Conservation (phyloP, 768 basidiomycete genomes). For the Tulasnella sp. region DNA sequence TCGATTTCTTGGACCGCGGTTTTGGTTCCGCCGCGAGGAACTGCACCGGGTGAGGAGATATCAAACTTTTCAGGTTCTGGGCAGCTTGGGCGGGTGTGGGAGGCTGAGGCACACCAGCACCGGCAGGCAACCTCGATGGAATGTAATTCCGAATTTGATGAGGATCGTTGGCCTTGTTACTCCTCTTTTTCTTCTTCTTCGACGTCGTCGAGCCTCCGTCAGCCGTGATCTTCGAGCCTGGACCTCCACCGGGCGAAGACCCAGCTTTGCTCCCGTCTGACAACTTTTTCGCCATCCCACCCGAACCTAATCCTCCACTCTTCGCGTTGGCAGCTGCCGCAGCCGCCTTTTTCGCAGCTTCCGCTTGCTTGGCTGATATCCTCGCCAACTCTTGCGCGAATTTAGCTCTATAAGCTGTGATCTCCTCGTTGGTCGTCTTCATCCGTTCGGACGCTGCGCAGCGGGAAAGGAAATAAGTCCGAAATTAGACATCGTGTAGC, state of each 20-base stretch:
- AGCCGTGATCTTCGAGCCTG: not conserved
- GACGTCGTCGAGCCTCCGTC: slow-evolving; percentile 20
- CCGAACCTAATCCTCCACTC: not conserved
- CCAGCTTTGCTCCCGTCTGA: not conserved
- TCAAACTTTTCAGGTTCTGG: slow-evolving; percentile 45
- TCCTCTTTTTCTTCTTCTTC: slow-evolving; percentile 78
- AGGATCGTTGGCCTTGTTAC: slow-evolving; percentile 91
- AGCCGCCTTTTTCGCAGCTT: not conserved
- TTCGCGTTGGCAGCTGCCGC: not conserved
- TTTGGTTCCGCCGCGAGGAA: slow-evolving; percentile 59
- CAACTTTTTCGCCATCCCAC: not conserved
- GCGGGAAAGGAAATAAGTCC: slow-evolving; percentile 15
- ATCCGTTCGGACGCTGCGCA: slow-evolving; percentile 67
- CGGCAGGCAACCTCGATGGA: slow-evolving; percentile 67
- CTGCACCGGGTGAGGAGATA: slow-evolving; percentile 60
- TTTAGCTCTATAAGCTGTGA: slow-evolving; percentile 57
- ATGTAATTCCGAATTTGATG: slow-evolving; percentile 95
- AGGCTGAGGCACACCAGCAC: slow-evolving; percentile 39
- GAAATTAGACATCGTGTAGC: no score
- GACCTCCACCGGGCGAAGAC: not conserved
- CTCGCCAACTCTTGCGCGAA: slow-evolving; percentile 72
- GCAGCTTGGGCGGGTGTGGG: slow-evolving; percentile 39
- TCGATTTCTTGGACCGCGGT: slow-evolving; percentile 31
- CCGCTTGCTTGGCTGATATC: slow-evolving; percentile 50
- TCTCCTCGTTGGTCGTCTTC: slow-evolving; percentile 64